A percentile compares a stretch with the other conserved stretches of the same genome.
phyloP scores from a whole-genome alignment of 495 filamentous ascomycete species.

The Penicillium soppii region DNA sequence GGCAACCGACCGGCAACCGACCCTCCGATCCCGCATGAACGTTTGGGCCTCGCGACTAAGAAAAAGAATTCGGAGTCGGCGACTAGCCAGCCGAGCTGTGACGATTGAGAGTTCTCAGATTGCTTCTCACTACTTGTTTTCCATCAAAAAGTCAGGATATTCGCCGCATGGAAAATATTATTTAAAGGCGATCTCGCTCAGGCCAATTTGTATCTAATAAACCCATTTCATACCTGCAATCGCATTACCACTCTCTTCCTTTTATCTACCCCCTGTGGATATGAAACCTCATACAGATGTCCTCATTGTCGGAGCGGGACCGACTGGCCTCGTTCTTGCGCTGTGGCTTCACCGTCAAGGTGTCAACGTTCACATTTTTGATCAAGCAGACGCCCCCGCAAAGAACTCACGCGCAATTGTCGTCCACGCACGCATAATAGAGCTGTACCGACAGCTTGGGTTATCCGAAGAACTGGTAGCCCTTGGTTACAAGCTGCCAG shows the following conservation, averaged over 20 bases:
- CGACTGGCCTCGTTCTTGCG: conserved; percentile 41
- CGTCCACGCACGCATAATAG: conserved; percentile 44
- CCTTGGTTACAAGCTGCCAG: conserved; percentile 32
- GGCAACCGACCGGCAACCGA: conserved; percentile 12
- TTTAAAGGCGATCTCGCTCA: not conserved
- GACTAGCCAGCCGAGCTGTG: conserved; percentile 7
- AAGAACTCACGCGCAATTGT: conserved; percentile 35
- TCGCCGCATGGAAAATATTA: not conserved
- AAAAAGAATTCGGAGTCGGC: conserved; percentile 12
- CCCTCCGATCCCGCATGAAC: conserved; percentile 1
- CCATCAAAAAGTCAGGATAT: not conserved
- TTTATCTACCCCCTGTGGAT: not conserved
- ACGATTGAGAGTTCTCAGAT: not conserved
- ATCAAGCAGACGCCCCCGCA: conserved; percentile 26
- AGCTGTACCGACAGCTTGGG: conserved; percentile 40
- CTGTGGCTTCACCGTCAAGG: conserved; percentile 38
- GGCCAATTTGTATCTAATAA: not conserved
- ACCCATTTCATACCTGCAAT: not conserved
- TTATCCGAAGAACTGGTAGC: conserved; percentile 32
- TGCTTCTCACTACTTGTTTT: not conserved
- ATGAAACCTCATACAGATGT: conserved; percentile 30
- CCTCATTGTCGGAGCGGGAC: conserved; percentile 42
- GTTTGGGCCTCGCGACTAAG: not conserved
- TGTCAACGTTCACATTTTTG: conserved; percentile 35
- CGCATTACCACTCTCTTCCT: not conserved